Evolutionary conservation across 2,329 filamentous ascomycete genomes (phyloP).

Genomic region (Venturia carpophila): DNA sequence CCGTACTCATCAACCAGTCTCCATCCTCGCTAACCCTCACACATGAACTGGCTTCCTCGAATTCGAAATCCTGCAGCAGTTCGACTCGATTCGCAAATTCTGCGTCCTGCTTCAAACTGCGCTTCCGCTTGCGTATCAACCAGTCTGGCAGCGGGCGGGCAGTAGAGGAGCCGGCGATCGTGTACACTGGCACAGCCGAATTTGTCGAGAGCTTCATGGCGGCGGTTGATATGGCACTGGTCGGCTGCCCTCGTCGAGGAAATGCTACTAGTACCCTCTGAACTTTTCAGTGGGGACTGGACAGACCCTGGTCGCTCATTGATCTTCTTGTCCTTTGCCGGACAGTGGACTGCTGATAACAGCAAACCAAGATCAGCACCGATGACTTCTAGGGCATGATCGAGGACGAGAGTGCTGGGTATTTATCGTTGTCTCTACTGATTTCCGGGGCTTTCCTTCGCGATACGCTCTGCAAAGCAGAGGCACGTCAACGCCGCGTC

Average conservation of each 20-base stretch:
- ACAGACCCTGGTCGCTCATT: too few relatives aligned
- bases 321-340: too few relatives aligned
- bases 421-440: too few relatives aligned
- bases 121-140: slow-evolving; percentile 82
- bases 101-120: slow-evolving; percentile 82
- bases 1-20: slow-evolving; percentile 94
- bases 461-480: too few relatives aligned
- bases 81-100: slow-evolving; percentile 93
- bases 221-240: neutral
- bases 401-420: too few relatives aligned
- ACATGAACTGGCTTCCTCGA: slow-evolving; percentile 89
- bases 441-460: too few relatives aligned
- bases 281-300: neutral
- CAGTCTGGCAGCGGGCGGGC: slow-evolving; percentile 88
- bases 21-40: slow-evolving; percentile 89
- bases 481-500: neutral
- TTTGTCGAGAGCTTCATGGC: slow-evolving; percentile 75
- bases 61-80: slow-evolving; percentile 93
- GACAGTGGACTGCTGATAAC: too few relatives aligned
- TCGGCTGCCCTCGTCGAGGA: neutral
- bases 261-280: neutral
- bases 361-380: too few relatives aligned
- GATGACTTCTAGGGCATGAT: too few relatives aligned
- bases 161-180: slow-evolving; percentile 83
- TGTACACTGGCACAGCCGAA: slow-evolving; percentile 83